Evolutionary conservation across 345 rosid species (phyloP).

Genomic region (Eucalyptus virginea): DNA sequence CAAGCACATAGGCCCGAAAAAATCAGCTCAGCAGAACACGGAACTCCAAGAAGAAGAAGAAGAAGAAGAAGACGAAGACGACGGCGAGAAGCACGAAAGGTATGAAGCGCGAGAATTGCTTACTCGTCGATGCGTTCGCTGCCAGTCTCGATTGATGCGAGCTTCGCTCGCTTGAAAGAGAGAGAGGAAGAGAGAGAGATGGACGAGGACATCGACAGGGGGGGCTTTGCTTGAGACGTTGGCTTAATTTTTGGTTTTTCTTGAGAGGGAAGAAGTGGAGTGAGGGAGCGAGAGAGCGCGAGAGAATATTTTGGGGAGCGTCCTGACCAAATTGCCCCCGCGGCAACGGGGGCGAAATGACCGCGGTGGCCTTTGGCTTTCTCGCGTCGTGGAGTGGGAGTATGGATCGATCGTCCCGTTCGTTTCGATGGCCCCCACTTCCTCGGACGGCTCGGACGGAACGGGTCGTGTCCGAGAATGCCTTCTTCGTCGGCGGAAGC

Average conservation of each 20-base stretch:
- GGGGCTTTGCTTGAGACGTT: neutral
- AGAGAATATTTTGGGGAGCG: neutral
- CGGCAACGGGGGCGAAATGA: neutral
- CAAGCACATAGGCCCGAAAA: neutral
- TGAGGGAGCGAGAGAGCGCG: neutral
- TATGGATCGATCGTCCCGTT: neutral
- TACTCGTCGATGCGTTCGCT: neutral
- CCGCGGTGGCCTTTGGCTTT: neutral
- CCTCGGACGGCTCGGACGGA: neutral
- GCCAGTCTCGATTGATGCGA: neutral
- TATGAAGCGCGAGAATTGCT: neutral
- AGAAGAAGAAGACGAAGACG: neutral
- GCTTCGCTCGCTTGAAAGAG: neutral
- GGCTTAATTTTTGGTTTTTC: neutral
- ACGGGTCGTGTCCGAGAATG: neutral
- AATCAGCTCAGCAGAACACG: neutral
- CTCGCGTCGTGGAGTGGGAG: neutral
- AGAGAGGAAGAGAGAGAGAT: neutral
- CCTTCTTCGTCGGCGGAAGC: neutral
- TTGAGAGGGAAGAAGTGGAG: neutral
- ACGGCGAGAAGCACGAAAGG: neutral
- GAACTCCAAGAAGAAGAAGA: neutral
- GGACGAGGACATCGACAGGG: neutral
- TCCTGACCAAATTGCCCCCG: neutral
- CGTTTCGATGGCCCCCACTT: rapidly evolving